Evolutionary conservation across 2,329 filamentous ascomycete genomes (phyloP).

Genomic region (Botryotinia convoluta): DNA sequence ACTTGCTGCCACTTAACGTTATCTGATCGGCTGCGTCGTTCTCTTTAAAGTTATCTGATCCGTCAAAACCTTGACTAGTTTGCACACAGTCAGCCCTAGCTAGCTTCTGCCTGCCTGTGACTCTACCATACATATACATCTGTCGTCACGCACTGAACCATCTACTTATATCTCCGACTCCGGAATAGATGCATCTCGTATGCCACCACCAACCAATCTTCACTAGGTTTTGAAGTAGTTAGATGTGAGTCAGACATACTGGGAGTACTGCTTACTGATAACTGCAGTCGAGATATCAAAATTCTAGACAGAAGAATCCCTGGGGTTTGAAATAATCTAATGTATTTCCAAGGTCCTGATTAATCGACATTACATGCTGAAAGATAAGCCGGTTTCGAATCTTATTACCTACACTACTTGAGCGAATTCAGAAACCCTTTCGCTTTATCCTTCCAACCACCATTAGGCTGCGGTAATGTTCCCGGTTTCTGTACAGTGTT

Average conservation of each 20-base stretch:
- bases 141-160: not conserved
- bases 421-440: not conserved
- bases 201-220: not conserved
- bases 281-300: not conserved
- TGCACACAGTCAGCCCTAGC: not conserved
- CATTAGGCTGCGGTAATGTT: not conserved
- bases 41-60: not conserved
- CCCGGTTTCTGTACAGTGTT: not conserved
- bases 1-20: not conserved
- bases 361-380: not conserved
- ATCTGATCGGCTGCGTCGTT: not conserved
- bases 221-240: not conserved
- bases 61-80: not conserved
- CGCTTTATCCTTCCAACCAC: slow-evolving; percentile 1
- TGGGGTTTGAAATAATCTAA: not conserved
- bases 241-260: not conserved
- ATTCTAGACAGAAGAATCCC: not conserved
- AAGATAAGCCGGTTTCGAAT: not conserved
- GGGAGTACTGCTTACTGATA: not conserved
- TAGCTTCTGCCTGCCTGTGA: not conserved
- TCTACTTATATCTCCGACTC: not conserved
- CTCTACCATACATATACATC: not conserved
- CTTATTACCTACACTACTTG: not conserved
- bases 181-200: not conserved
- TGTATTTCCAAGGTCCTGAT: not conserved